Evolutionary conservation across 495 filamentous ascomycete genomes (phyloP).

Genomic region (Aspergillus leporis): DNA sequence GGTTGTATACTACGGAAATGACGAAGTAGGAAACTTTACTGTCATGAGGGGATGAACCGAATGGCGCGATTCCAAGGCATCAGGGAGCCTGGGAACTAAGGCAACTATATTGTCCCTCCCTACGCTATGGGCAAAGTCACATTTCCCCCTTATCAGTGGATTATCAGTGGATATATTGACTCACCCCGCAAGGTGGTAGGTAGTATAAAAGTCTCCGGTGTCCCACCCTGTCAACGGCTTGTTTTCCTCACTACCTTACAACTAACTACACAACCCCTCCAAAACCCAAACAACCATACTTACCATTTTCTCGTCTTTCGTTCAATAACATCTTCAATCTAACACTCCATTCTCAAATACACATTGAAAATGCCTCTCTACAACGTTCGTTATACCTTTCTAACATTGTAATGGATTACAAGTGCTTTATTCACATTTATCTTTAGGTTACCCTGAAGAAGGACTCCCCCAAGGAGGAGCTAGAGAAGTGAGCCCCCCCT

Average conservation of each 20-base stretch:
- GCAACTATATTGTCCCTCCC: background rate
- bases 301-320: background rate
- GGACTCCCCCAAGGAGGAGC: constrained; percentile 56
- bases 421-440: constrained; percentile 8
- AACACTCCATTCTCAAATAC: constrained; percentile 1
- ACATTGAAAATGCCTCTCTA: constrained; percentile 63
- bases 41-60: background rate
- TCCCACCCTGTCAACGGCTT: background rate
- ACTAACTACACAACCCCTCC: background rate
- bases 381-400: constrained; percentile 56
- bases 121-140: background rate
- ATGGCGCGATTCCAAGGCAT: constrained; percentile 5
- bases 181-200: constrained; percentile 11
- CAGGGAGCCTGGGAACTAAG: background rate
- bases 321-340: background rate
- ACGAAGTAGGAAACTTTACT: background rate
- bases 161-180: constrained; percentile 16
- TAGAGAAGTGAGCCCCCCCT: constrained; percentile 57
- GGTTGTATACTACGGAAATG: background rate
- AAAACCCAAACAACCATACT: constrained; percentile 4
- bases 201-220: background rate
- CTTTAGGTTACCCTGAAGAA: constrained; percentile 77
- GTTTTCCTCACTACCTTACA: constrained; percentile 5
- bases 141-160: constrained; percentile 14
- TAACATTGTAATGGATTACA: background rate